phyloP scores from a whole-genome alignment of 164 flowering plant genomes.

The Tinospora cordifolia region DNA sequence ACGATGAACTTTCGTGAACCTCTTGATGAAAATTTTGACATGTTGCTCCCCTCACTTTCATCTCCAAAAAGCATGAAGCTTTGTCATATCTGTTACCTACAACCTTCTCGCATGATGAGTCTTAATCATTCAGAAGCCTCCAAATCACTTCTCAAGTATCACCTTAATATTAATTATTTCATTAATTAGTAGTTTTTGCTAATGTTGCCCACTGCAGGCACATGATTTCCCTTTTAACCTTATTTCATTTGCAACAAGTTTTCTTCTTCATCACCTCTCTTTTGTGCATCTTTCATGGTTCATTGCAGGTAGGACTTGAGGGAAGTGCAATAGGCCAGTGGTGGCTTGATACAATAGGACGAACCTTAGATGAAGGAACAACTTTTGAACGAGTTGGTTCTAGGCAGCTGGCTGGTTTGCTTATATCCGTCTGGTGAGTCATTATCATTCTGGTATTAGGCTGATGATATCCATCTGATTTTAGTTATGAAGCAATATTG shows the following conservation, averaged over 20 bases:
- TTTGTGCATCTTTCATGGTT: not conserved
- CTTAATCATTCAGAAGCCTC: too few relatives aligned
- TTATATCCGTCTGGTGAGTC: conserved; percentile 77
- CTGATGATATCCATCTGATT: not conserved
- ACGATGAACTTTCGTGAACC: too few relatives aligned
- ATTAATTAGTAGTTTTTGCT: not conserved
- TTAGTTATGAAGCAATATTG: not conserved
- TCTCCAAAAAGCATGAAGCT: too few relatives aligned
- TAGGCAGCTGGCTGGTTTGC: conserved; percentile 94
- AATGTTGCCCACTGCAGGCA: not conserved
- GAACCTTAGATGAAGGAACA: conserved; percentile 65
- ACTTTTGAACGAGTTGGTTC: conserved; percentile 89
- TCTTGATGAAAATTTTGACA: too few relatives aligned
- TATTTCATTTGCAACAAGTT: not conserved
- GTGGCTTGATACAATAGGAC: conserved; percentile 93
- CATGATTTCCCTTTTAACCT: not conserved
- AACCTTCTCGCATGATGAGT: too few relatives aligned
- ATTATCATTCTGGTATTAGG: not conserved
- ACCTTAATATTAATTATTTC: too few relatives aligned
- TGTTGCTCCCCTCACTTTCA: too few relatives aligned
- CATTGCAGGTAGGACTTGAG: conserved; percentile 87
- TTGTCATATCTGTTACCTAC: too few relatives aligned
- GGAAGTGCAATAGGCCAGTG: conserved; percentile 84
- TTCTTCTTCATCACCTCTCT: not conserved
- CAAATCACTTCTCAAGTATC: too few relatives aligned